Evolutionary conservation across 2,329 filamentous ascomycete species (phyloP).

Genomic region (Pestalotiopsis sp.): DNA sequence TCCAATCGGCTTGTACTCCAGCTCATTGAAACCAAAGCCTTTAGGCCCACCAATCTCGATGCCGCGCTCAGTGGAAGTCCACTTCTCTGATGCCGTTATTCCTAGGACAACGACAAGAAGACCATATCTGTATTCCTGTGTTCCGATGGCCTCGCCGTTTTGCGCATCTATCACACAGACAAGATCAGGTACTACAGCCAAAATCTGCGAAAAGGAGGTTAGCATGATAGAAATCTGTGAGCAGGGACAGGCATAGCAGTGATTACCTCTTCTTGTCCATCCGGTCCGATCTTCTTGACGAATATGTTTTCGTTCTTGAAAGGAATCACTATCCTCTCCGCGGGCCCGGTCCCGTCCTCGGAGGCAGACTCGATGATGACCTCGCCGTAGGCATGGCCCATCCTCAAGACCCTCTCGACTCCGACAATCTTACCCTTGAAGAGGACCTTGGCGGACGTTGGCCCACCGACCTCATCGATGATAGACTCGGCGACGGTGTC

Average conservation of each 20-base stretch:
- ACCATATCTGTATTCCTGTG: constrained; percentile 55
- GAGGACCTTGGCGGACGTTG: constrained; percentile 50
- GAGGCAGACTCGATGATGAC: constrained; percentile 50
- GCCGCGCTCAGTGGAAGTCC: constrained; percentile 42
- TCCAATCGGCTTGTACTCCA: constrained; percentile 45
- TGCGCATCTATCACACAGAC: constrained; percentile 54
- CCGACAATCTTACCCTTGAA: constrained; percentile 63
- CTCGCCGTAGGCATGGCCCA: constrained; percentile 59
- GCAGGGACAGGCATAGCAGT: background rate
- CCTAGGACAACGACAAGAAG: constrained; percentile 47
- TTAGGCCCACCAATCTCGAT: constrained; percentile 49
- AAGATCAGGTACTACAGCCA: constrained; percentile 56
- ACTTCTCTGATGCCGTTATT: constrained; percentile 41
- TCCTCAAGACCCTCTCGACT: constrained; percentile 54
- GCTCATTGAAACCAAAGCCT: constrained; percentile 44
- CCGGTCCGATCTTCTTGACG: constrained; percentile 38
- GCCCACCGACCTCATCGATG: constrained; percentile 55
- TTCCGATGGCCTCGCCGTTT: constrained; percentile 55
- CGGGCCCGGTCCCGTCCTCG: constrained; percentile 17
- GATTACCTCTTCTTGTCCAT: constrained; percentile 31
- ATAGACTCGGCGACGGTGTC: constrained; percentile 56
- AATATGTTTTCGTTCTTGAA: constrained; percentile 74
- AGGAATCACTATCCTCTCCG: constrained; percentile 53
- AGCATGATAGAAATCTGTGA: background rate
- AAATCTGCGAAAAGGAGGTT: constrained; percentile 23